phyloP scores from a whole-genome alignment of 1,139 yeast genomes.

The Keqinozyma sinolaborantium region DNA sequence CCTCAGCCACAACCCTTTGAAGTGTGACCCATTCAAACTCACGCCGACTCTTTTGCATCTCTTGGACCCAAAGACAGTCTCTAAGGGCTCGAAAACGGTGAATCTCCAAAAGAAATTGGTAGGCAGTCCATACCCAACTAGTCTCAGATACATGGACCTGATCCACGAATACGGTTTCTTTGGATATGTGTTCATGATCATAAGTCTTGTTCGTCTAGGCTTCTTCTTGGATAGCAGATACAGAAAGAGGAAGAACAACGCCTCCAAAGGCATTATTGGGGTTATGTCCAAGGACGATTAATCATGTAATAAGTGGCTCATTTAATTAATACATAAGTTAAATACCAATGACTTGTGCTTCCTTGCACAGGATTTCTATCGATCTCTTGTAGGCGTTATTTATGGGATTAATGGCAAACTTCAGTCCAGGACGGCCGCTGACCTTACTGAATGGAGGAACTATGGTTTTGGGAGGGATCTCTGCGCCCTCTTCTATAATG shows the following conservation, averaged over 20 bases:
- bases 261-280: slow-evolving; percentile 18
- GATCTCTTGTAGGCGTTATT: slow-evolving; percentile 37
- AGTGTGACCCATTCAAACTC: slow-evolving; percentile 25
- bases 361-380: slow-evolving; percentile 41
- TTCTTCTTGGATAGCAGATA: slow-evolving; percentile 4
- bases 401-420: slow-evolving; percentile 27
- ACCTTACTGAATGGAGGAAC: slow-evolving; percentile 63
- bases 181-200: slow-evolving; percentile 33
- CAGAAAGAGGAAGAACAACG: slow-evolving; percentile 5
- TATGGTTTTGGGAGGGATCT: slow-evolving; percentile 52
- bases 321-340: not conserved
- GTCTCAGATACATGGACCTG: slow-evolving; percentile 38
- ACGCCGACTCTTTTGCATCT: slow-evolving; percentile 27
- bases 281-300: slow-evolving; percentile 19
- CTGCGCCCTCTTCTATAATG: slow-evolving; percentile 43
- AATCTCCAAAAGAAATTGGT: slow-evolving; percentile 23
- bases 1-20: slow-evolving; percentile 23
- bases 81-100: slow-evolving; percentile 9
- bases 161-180: slow-evolving; percentile 42
- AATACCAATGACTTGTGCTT: slow-evolving; percentile 17
- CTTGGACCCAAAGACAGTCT: slow-evolving; percentile 19
- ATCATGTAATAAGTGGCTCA: slow-evolving; percentile 1
- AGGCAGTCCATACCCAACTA: slow-evolving; percentile 41
- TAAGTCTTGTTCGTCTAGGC: slow-evolving; percentile 7
- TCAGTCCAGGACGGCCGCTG: slow-evolving; percentile 31